Base-by-base conservation (phyloP, 2,329 filamentous ascomycete species). In the Ceratocystis papillata region DNA sequence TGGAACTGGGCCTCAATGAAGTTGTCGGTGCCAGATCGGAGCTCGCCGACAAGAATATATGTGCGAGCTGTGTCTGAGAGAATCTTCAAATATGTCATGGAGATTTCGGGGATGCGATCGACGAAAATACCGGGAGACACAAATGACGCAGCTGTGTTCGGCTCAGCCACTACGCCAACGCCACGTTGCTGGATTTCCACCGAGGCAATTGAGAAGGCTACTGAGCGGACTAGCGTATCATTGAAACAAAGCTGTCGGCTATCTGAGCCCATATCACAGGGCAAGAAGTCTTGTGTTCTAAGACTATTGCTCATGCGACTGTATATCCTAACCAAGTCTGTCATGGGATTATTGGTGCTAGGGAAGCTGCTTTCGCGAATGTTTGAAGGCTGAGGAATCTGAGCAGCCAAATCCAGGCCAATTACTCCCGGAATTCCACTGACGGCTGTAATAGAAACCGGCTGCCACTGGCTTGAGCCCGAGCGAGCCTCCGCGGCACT, bases 181-280 rank as follows among this genome's bases (percentile, higher is more conserved):
- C 94, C 94, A 71, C 94, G 87, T 74, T 96, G 91, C 69, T 92
- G 87, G 70, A 97, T 96, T 76, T 99, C 94, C 3, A 89, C 86
- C 0, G 91, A 86, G 7, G 91, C 87, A 67, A 99, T 91, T 0
- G 92, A 93, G 73, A 86, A 90, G 1, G 90, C 93, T 15, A 96
- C 84, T 1, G 85, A 79, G 67, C 81, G 80, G 15, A 85, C 82
- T 10, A 91, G 75, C 1, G 81, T 81, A 70, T 88, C 85, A 67
- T 81, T 82, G 25, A 74, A 76, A 65, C 76, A 77, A 4, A 87
- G 73, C 66, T 83, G 78, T 62, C 79, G 77, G 17, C 72, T 71
- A 33, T 53, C 17, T 6, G 64, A 63, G 37, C 33, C 28, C 10
- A 37, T 25, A 22, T 62, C 30, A 25, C 22, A 55, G 17, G 76